Base-by-base conservation (phyloP, 208 protist species). In the Wallacemonas sp. region DNA sequence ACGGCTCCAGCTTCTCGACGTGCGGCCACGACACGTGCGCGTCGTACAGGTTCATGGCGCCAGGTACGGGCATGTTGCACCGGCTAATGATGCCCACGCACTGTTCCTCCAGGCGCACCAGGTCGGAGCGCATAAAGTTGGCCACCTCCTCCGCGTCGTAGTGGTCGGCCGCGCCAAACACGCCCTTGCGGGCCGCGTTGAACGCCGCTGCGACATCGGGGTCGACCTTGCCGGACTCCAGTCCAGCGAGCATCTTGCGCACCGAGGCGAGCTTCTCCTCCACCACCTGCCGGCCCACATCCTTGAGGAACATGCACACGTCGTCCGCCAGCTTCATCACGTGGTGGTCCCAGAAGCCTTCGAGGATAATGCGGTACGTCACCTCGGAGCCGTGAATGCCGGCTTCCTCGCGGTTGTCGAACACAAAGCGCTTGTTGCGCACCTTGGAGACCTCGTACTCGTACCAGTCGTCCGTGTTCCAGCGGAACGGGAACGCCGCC, bases 401-500 rank as follows among this genome's bases (percentile, higher is more conserved):
- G 61, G 45, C 65, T 25, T 79, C 78, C 12, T 80, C 73, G 26
- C 76, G 82, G 62, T 96, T 96, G 41, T 92, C 81, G 68, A 96
- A 93, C 18, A 74, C 79, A 50, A 96, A 96, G n/a, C 90, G 85
- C 61, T 68, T 74, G 69, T 92, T 91, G 32, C 90, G 82, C n/a
- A 82, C 90, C 65, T 93, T 96, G 45, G 90, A 46, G 3, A 96
- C 74, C 61, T 96, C 90, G 70, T 96, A 96, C 81, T 96, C 90
- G 67, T 96, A 96, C 87, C 87, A 96, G 59, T 96, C 90, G 63
- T 92, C 87, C 25, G 90, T 93, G 46, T 93, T 93, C 87, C 86
- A 93, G 8, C 70, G 67, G 62, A 88, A 93, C 2, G 90, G 90
- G 38, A 96, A 96, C 20, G 64, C 41, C 22, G 72, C 76, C 5